phyloP scores from a whole-genome alignment of 345 rosid species.

The Rhodomyrtus tomentosa region DNA sequence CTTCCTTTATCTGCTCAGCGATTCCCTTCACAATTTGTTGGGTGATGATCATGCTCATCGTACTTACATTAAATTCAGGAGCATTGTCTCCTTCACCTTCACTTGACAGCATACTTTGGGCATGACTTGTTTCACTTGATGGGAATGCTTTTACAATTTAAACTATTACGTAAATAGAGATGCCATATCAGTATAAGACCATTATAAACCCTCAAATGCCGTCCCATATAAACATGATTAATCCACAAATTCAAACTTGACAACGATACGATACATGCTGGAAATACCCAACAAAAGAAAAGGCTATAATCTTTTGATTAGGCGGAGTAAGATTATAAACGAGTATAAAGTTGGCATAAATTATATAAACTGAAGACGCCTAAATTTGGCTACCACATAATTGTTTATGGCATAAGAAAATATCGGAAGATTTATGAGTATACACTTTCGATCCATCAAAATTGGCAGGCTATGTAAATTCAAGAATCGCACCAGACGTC shows the following conservation, averaged over 20 bases:
- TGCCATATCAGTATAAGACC: background rate
- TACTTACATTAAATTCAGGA: background rate
- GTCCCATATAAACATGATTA: background rate
- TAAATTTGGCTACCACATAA: no score
- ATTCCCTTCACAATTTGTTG: background rate
- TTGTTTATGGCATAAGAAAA: no score
- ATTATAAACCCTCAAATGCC: background rate
- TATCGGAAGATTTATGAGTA: no score
- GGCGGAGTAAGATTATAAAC: no score
- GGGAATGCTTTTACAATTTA: background rate
- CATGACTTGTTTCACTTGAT: background rate
- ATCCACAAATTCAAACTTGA: background rate
- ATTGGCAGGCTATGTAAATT: no score
- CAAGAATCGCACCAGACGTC: no score
- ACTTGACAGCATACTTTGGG: background rate
- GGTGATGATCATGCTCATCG: background rate
- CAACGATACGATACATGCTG: background rate
- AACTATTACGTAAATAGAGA: background rate
- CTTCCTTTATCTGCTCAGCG: background rate
- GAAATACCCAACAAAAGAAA: background rate
- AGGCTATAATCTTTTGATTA: background rate
- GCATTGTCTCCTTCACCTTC: background rate
- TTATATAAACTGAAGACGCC: background rate
- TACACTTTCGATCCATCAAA: no score
- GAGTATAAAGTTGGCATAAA: background rate